A percentile compares a stretch with the other conserved stretches of the same genome.
These are phyloP conservation scores for Acmispon strigosus DNA, from an alignment of 306 rosid species.

Conservation along the genomic window DNA sequence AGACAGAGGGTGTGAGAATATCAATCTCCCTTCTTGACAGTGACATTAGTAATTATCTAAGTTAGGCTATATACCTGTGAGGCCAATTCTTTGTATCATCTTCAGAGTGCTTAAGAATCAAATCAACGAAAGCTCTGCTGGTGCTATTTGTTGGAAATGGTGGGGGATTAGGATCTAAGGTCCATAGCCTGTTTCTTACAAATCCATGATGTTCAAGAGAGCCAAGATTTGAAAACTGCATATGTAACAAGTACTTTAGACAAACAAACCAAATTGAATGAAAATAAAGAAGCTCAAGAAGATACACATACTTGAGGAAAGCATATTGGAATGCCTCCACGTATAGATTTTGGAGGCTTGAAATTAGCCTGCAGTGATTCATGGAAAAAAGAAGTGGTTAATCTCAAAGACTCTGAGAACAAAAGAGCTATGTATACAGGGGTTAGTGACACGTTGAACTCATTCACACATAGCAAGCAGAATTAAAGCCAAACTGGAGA, in stretches of 20 bases:
- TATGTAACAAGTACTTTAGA: not conserved
- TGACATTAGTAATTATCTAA: not conserved
- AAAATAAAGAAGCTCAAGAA: not conserved
- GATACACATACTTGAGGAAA: slow-evolving; percentile 67
- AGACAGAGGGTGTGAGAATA: not conserved
- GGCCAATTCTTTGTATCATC: slow-evolving; percentile 61
- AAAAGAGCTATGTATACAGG: not conserved
- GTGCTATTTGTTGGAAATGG: slow-evolving; percentile 42
- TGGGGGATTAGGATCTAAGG: slow-evolving; percentile 66
- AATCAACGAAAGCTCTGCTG: slow-evolving; percentile 50
- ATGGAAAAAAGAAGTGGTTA: not conserved
- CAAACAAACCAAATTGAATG: not conserved
- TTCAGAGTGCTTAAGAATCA: slow-evolving; percentile 58
- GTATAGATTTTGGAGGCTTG: slow-evolving; percentile 64
- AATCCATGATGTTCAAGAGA: slow-evolving; percentile 72
- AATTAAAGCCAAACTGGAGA: not conserved
- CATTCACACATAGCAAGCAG: not conserved
- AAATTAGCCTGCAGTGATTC: slow-evolving; percentile 51
- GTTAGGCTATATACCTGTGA: slow-evolving; percentile 42
- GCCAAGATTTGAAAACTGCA: slow-evolving; percentile 58
- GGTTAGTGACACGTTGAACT: not conserved
- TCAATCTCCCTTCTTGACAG: not conserved
- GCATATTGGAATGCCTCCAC: slow-evolving; percentile 78
- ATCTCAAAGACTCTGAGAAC: not conserved
- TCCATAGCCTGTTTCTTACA: slow-evolving; percentile 70